Evolutionary conservation across 177 flowering plant genomes (phyloP).

Genomic region (Vitis hybrid): DNA sequence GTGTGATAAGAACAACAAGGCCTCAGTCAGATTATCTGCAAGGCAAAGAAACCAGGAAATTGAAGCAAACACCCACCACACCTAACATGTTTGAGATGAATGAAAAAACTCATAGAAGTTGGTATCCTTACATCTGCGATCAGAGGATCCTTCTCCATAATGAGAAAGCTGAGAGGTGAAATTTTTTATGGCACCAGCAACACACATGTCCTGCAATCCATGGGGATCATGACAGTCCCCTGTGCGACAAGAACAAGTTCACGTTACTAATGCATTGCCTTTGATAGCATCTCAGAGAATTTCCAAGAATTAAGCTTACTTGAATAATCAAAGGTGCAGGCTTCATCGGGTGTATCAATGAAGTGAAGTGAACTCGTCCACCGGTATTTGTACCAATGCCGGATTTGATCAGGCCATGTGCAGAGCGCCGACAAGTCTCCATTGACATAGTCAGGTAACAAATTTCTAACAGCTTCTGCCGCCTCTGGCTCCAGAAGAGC

Average conservation of each 20-base stretch:
- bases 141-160: constrained; percentile 74
- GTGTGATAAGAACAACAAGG: constrained; percentile 82
- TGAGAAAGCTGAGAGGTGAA: constrained; percentile 83
- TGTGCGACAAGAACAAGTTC: constrained; percentile 5
- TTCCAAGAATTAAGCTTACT: constrained; percentile 36
- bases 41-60: neutral
- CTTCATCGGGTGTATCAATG: constrained; percentile 86
- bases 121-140: constrained; percentile 69
- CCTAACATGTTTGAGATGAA: neutral
- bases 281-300: neutral
- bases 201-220: constrained; percentile 76
- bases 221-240: constrained; percentile 89
- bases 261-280: too few relatives aligned
- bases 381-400: constrained; percentile 81
- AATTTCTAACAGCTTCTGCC: constrained; percentile 58
- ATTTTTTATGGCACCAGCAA: constrained; percentile 83
- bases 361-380: constrained; percentile 97
- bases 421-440: constrained; percentile 85
- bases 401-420: constrained; percentile 90
- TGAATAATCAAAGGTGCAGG: constrained; percentile 68
- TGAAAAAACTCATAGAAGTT: neutral
- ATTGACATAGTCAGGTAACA: constrained; percentile 64
- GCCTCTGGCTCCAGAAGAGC: constrained; percentile 60
- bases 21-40: constrained; percentile 93
- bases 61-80: neutral